Percentiles rank a stretch among this genome's conserved stretches.
Conservation (phyloP, 2,329 filamentous ascomycete species). For the Sporothrix phasma region DNA sequence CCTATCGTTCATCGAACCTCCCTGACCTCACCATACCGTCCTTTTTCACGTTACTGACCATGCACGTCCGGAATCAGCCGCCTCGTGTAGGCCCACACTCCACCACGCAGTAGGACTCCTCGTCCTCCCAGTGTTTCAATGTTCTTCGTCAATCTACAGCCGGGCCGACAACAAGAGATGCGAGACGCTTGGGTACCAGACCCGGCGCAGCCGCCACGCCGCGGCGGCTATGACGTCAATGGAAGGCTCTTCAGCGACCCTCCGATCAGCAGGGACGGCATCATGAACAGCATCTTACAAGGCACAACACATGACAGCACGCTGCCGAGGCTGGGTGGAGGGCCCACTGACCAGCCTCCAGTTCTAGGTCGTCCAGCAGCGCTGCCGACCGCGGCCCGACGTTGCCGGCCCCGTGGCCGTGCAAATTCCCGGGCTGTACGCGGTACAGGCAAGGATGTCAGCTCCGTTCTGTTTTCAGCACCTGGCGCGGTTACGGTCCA, state of each 20-base stretch:
- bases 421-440: background rate
- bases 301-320: background rate
- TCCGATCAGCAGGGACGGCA: background rate
- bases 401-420: background rate
- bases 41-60: background rate
- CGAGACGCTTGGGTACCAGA: background rate
- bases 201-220: background rate
- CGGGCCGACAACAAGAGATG: background rate
- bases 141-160: constrained; percentile 2
- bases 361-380: background rate
- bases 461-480: constrained; percentile 5
- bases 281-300: background rate
- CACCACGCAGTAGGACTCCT: background rate
- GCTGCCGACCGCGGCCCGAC: background rate
- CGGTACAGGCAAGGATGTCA: background rate
- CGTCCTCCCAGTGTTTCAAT: background rate
- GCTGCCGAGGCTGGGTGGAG: background rate
- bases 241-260: background rate
- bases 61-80: background rate
- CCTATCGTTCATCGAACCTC: background rate
- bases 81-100: background rate
- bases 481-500: background rate
- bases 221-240: background rate
- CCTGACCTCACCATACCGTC: background rate
- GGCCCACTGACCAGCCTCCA: background rate